phyloP scores from a whole-genome alignment of 441 rosid species.

The Aleurites moluccanus region DNA sequence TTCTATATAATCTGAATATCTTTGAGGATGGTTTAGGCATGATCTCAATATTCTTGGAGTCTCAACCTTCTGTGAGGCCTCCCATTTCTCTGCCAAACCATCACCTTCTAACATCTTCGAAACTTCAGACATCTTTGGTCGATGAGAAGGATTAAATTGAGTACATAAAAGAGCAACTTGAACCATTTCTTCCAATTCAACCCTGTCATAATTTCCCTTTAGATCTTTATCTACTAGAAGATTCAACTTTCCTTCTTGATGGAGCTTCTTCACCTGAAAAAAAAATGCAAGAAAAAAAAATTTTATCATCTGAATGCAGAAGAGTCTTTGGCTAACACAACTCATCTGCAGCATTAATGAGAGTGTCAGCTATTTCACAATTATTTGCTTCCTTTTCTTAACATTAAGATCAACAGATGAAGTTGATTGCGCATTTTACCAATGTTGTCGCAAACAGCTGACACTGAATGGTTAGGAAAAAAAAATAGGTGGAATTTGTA shows the following conservation, averaged over 20 bases:
- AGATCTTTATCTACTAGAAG: constrained; percentile 82
- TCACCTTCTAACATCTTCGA: constrained; percentile 88
- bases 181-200: constrained; percentile 80
- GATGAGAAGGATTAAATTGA: constrained; percentile 66
- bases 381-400: not conserved
- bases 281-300: not conserved
- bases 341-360: not conserved
- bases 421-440: not conserved
- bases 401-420: not conserved
- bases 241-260: constrained; percentile 73
- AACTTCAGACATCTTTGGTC: constrained; percentile 85
- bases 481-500: constrained; percentile 10
- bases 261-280: constrained; percentile 81
- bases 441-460: not conserved
- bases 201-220: constrained; percentile 51
- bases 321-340: not conserved
- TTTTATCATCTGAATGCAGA: not conserved
- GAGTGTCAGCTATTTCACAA: not conserved
- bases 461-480: not conserved
- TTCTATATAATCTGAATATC: constrained; percentile 68
- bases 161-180: constrained; percentile 89
- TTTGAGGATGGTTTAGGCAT: constrained; percentile 35
- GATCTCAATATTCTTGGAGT: constrained; percentile 41
- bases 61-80: constrained; percentile 55
- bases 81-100: constrained; percentile 91